These are phyloP conservation scores for Ophiostoma pallidulum DNA, from an alignment of 2,329 filamentous ascomycete species.

Conservation along the genomic window DNA sequence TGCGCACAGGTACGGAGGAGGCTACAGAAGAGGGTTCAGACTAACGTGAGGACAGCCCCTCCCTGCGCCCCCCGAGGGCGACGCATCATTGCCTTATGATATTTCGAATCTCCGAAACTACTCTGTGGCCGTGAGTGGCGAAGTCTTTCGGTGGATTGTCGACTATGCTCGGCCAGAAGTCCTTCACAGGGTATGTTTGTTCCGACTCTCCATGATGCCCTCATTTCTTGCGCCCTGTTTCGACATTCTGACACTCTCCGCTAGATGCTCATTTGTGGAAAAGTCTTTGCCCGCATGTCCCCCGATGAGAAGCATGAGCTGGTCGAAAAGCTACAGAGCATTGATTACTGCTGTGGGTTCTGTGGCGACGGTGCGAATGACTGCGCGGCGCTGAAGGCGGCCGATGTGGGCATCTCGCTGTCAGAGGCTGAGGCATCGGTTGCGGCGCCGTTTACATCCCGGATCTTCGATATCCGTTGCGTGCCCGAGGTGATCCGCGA, in stretches of 20 bases:
- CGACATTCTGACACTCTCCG: not conserved
- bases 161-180: conserved; percentile 80
- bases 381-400: conserved; percentile 91
- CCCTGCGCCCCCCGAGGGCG: conserved; percentile 53
- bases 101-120: conserved; percentile 76
- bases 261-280: conserved; percentile 85
- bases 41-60: conserved; percentile 29
- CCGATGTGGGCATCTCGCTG: conserved; percentile 92
- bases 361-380: conserved; percentile 97
- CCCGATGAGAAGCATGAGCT: conserved; percentile 98
- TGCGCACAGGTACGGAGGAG: too few relatives aligned
- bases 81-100: conserved; percentile 79
- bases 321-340: conserved; percentile 91
- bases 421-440: conserved; percentile 97
- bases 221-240: not conserved
- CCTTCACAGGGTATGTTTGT: conserved; percentile 50
- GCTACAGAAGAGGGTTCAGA: not conserved
- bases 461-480: conserved; percentile 92
- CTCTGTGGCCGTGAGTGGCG: conserved; percentile 79
- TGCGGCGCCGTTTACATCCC: conserved; percentile 93
- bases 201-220: too few relatives aligned
- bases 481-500: conserved; percentile 90
- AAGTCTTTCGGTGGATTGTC: conserved; percentile 93
- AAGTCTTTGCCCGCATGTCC: conserved; percentile 96
- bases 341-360: conserved; percentile 92